Evolutionary conservation across 2,329 filamentous ascomycete species (phyloP).

Genomic region (Diaporthe citrichinensis): DNA sequence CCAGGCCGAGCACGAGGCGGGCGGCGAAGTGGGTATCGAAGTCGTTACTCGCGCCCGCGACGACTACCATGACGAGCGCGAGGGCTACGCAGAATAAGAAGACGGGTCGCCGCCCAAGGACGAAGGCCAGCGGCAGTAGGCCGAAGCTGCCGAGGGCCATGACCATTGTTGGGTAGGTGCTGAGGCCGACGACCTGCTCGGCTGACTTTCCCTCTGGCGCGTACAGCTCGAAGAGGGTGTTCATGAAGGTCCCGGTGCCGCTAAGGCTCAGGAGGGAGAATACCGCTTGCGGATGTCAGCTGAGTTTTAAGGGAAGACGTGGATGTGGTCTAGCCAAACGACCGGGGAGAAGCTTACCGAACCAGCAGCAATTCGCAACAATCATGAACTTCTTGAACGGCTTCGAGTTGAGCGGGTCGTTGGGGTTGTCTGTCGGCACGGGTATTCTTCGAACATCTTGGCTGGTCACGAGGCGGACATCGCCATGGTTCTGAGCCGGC

Average conservation of each 20-base stretch:
- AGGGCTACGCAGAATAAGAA: not conserved
- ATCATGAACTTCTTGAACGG: not conserved
- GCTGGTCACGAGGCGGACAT: constrained; percentile 7
- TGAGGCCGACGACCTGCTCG: constrained; percentile 20
- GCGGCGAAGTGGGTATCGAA: constrained; percentile 7
- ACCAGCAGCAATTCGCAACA: constrained; percentile 6
- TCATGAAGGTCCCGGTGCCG: constrained; percentile 8
- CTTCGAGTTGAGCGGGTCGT: not conserved
- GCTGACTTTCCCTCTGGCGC: not conserved
- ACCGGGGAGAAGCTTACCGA: constrained; percentile 38
- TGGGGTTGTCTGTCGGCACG: constrained; percentile 5
- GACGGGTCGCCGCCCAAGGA: not conserved
- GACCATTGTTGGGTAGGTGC: not conserved
- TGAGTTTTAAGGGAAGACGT: not conserved
- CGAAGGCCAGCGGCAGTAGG: not conserved
- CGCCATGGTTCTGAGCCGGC: not conserved
- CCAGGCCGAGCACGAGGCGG: not conserved
- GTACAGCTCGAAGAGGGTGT: constrained; percentile 10
- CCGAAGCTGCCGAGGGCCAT: constrained; percentile 13
- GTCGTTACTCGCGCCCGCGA: not conserved
- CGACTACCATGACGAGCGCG: not conserved
- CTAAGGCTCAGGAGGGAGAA: constrained; percentile 14
- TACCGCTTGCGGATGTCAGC: not conserved
- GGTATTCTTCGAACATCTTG: constrained; percentile 8
- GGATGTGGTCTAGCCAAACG: fast-evolving